Base-by-base conservation (phyloP, 108 stramenopile genomes). In the Skeletonema potamos region DNA sequence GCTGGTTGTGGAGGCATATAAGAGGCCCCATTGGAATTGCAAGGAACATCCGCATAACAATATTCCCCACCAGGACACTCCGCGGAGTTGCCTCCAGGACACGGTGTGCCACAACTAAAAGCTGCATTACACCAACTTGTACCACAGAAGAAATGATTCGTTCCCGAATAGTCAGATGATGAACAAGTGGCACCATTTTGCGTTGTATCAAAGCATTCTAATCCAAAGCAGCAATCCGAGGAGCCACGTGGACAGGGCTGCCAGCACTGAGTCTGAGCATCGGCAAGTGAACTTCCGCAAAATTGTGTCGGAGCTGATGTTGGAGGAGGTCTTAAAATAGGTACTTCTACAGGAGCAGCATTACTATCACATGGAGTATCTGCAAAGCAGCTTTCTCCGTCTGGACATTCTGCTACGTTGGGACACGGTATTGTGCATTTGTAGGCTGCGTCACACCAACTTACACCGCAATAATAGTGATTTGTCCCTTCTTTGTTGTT, bases 41-140 rank as follows among this genome's bases (percentile, higher is more conserved):
- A 92, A 0, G 93, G 85, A 0, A 87, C 87, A 64, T 94, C 91
- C 36, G 93, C 91, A 77, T 86, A 92, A 58, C 93, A 94, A 51
- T 65, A 82, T 58, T 86, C 64, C 17, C 76, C 85, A 44, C 65
- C 66, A 0, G 89, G 89, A 75, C 93, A 94, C 29, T 87, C 89
- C 3, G 36, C 61, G 22, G 86, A 41, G 15, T 66, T 74, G 18
- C 90, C 93, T 18, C 72, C 68, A 17, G 93, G 90, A 82, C 93
- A 94, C 24, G 84, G 79, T 7, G 34, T 64, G 0, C 54, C 44
- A 68, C 93, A 94, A 41, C 71, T 59, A 34, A 81, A 62, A 1
- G 90, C 68, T 6, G 93, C 93, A 81, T 92, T 72, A 59, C 91
- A 88, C 93, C 93, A 94, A 34, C 84, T 82, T 0, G 28, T 74